Evolutionary conservation across 179 eudicot species (phyloP).

Genomic region (Heliamphora pulchella): DNA sequence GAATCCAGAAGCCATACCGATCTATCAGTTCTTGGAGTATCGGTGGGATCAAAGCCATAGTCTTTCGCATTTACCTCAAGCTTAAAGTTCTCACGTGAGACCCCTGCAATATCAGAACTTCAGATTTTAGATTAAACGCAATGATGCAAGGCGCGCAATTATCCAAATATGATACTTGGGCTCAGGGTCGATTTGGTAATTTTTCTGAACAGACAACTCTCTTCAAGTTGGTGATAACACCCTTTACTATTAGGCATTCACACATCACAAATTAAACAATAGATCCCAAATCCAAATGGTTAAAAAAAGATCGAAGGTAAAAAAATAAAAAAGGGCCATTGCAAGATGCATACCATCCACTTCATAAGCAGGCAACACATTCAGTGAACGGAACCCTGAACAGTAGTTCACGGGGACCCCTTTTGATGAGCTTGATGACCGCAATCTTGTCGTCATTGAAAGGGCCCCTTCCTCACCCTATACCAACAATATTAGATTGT

Average conservation of each 20-base stretch:
- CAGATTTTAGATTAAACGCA: background rate
- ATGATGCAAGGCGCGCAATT: background rate
- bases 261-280: background rate
- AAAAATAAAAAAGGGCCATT: background rate
- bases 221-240: background rate
- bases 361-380: constrained; percentile 42
- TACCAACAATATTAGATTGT: constrained; percentile 11
- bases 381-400: constrained; percentile 83
- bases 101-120: constrained; percentile 45
- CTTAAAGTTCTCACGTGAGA: constrained; percentile 71
- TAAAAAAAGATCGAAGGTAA: background rate
- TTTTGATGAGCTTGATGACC: constrained; percentile 62
- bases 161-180: background rate
- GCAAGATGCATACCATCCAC: constrained; percentile 50
- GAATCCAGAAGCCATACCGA: constrained; percentile 41
- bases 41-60: constrained; percentile 80
- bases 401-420: constrained; percentile 95
- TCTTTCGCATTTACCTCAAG: constrained; percentile 73
- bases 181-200: too few species aligned
- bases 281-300: background rate
- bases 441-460: constrained; percentile 84
- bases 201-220: too few species aligned
- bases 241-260: background rate
- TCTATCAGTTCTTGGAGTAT: constrained; percentile 98
- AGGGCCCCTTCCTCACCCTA: constrained; percentile 99